phyloP scores from a whole-genome alignment of 2,329 filamentous ascomycete species.

The Scedosporium dehoogii region DNA sequence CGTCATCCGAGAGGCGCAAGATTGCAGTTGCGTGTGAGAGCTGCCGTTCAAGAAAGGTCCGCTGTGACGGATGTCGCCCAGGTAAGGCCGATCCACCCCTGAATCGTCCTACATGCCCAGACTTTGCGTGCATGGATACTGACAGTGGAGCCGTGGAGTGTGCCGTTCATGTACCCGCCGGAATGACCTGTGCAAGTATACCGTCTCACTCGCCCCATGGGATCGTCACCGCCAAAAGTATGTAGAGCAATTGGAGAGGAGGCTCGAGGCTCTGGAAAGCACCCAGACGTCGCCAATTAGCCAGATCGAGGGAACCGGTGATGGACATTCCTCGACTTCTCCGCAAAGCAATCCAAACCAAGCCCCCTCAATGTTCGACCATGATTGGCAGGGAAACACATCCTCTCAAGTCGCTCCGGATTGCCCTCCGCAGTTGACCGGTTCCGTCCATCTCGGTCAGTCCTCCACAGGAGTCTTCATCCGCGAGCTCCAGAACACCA shows the following conservation, averaged over 20 bases:
- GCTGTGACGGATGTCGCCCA: not conserved
- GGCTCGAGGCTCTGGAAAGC: not conserved
- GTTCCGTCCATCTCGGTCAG: not conserved
- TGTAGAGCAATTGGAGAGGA: not conserved
- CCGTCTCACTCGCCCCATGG: not conserved
- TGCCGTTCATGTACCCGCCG: not conserved
- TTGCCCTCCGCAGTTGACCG: not conserved
- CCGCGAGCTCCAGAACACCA: not conserved
- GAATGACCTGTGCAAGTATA: not conserved
- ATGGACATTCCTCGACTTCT: not conserved
- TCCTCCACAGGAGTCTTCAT: slow-evolving; percentile 1
- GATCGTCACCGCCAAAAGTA: not conserved
- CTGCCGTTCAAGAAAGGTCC: not conserved
- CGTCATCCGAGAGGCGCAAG: not conserved
- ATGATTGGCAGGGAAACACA: slow-evolving; percentile 1
- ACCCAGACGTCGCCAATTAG: not conserved
- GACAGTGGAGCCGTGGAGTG: not conserved
- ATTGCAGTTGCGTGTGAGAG: slow-evolving; percentile 1
- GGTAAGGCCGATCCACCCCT: not conserved
- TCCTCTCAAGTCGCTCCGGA: not conserved
- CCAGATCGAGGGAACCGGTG: not conserved
- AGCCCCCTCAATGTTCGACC: not conserved
- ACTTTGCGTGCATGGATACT: not conserved
- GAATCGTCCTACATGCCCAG: not conserved
- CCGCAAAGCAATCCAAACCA: not conserved